Evolutionary conservation across 2,329 filamentous ascomycete species (phyloP).

Genomic region (Nothopassalora personata): DNA sequence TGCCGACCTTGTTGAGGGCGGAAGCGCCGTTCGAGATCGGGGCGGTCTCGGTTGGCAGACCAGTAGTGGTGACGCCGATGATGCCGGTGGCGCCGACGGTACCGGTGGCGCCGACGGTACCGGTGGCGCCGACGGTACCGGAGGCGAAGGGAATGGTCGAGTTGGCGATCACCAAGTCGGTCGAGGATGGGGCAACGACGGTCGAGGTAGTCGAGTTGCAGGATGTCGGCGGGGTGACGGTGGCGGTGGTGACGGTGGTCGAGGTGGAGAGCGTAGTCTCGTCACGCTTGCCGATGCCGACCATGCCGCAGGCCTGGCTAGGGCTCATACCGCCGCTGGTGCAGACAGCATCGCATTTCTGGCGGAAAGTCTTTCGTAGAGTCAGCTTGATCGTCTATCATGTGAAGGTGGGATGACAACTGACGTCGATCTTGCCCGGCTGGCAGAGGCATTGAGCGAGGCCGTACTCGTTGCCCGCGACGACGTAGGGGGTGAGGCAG

Average conservation of each 20-base stretch:
- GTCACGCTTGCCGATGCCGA: neutral
- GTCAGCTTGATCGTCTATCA: neutral
- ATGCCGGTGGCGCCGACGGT: neutral
- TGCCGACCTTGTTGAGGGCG: neutral
- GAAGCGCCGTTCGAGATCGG: neutral
- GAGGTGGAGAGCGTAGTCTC: neutral
- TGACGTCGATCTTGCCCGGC: neutral
- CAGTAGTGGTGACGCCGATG: neutral
- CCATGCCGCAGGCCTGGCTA: neutral
- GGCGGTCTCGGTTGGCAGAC: neutral
- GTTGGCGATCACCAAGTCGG: neutral
- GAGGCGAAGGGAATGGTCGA: neutral
- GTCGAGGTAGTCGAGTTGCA: neutral
- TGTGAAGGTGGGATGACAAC: neutral
- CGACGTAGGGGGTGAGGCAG: neutral
- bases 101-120: neutral
- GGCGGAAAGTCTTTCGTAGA: neutral
- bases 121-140: neutral
- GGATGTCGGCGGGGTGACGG: neutral
- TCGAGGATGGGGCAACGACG: neutral
- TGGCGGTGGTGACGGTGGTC: neutral
- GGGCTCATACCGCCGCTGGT: neutral
- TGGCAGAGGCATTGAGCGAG: neutral
- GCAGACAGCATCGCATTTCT: neutral
- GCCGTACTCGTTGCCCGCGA: neutral